Conservation (phyloP, 139 green algal species). For the Deuterostichococcus epilithicus region DNA sequence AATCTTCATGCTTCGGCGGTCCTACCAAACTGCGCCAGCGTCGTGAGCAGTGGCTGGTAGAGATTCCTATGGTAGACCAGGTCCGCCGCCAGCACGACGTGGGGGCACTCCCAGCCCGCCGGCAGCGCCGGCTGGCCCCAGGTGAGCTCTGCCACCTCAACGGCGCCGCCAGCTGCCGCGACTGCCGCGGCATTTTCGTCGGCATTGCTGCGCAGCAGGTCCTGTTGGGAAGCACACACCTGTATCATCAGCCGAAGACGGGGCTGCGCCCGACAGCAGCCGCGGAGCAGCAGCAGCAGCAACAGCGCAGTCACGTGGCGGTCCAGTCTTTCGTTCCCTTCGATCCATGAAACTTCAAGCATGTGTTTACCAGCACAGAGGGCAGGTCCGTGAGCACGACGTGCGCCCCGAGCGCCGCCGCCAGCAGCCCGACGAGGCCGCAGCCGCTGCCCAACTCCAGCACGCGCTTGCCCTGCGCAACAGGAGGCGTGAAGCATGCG, state of each 20-base stretch:
- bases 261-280: background rate
- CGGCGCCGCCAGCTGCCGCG: background rate
- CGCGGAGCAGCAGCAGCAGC: background rate
- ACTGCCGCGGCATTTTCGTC: constrained; percentile 4
- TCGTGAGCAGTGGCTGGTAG: constrained; percentile 17
- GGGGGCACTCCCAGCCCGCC: background rate
- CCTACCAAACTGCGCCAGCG: constrained; percentile 20
- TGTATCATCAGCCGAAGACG: background rate
- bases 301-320: no score
- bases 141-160: background rate
- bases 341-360: no score
- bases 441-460: constrained; percentile 50
- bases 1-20: no score
- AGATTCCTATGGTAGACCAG: constrained; percentile 31
- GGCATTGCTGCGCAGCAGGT: constrained; percentile 9
- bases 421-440: constrained; percentile 45
- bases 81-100: background rate
- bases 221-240: background rate
- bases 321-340: no score
- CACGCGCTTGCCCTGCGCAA: constrained; percentile 35
- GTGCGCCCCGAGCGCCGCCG: constrained; percentile 43
- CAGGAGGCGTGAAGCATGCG: no score
- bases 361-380: constrained; percentile 13
- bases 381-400: constrained; percentile 44
- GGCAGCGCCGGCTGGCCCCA: background rate